phyloP scores from a whole-genome alignment of 1,284 basidiomycete genomes.

The Austropuccinia psidii region DNA sequence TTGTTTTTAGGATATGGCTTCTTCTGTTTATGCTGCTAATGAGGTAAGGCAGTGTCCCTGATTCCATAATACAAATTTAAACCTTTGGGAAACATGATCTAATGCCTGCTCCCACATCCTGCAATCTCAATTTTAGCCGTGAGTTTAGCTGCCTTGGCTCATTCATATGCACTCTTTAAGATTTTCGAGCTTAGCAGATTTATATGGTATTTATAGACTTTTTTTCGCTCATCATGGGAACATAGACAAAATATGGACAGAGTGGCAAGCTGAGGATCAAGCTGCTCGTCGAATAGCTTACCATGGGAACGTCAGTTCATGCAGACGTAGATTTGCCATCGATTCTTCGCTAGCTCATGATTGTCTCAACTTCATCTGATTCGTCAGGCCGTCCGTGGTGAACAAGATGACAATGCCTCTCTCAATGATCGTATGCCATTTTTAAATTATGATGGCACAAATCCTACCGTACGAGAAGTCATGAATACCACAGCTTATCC shows the following conservation, averaged over 20 bases:
- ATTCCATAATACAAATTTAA: background rate
- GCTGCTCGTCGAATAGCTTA: background rate
- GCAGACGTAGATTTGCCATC: background rate
- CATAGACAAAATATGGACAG: conserved; percentile 36
- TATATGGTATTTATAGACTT: background rate
- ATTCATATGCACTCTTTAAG: background rate
- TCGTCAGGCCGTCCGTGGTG: conserved; percentile 7
- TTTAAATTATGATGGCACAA: conserved; percentile 1
- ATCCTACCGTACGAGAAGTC: background rate
- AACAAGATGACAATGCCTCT: conserved; percentile 2
- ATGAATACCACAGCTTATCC: conserved; percentile 30
- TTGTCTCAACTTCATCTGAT: background rate
- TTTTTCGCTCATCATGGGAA: conserved; percentile 37
- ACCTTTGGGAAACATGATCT: too few relatives aligned
- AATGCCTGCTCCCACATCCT: too few relatives aligned
- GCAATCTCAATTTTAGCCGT: conserved; percentile 13
- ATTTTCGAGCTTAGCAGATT: background rate
- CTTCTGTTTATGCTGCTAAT: conserved; percentile 22
- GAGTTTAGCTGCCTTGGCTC: background rate
- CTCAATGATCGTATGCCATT: conserved; percentile 16
- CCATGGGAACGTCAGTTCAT: conserved; percentile 21
- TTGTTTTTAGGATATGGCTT: conserved; percentile 18
- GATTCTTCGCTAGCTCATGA: background rate
- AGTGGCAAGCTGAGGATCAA: conserved; percentile 35
- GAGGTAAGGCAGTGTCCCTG: background rate